These are phyloP conservation scores for Stygiomarasmius scandens DNA, from an alignment of 1,284 basidiomycete genomes.

Conservation along the genomic window DNA sequence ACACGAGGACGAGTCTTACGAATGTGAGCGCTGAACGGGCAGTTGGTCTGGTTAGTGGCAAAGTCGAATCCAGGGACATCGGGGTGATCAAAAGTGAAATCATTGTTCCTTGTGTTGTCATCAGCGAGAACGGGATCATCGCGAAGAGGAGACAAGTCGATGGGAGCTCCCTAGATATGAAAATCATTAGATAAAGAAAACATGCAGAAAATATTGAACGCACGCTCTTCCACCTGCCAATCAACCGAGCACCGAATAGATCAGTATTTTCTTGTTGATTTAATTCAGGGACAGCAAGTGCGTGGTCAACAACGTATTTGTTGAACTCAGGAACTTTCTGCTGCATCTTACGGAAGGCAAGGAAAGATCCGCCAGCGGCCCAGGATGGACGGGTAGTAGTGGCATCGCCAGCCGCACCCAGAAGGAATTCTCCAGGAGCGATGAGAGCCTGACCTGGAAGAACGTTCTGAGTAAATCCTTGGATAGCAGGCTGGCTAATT, in stretches of 20 bases:
- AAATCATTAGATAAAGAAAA: not conserved
- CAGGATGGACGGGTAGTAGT: conserved; percentile 26
- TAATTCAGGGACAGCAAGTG: conserved; percentile 21
- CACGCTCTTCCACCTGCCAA: conserved; percentile 37
- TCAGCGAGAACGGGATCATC: conserved; percentile 35
- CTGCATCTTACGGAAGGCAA: conserved; percentile 33
- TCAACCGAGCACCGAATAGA: conserved; percentile 30
- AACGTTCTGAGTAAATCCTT: conserved; percentile 29
- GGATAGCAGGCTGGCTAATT: conserved; percentile 40
- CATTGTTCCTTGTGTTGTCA: conserved; percentile 37
- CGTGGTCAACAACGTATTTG: conserved; percentile 28
- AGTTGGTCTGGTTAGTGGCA: conserved; percentile 28
- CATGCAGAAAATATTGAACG: not conserved
- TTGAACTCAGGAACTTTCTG: conserved; percentile 34
- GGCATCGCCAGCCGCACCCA: conserved; percentile 33
- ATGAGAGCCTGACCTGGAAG: conserved; percentile 37
- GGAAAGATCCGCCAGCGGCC: conserved; percentile 34
- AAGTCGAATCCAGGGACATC: conserved; percentile 10
- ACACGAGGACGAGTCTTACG: conserved; percentile 32
- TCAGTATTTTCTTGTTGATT: conserved; percentile 25
- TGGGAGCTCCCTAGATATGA: conserved; percentile 31
- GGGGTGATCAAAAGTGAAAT: conserved; percentile 34
- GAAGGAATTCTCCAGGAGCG: conserved; percentile 34
- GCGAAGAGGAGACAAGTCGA: conserved; percentile 33
- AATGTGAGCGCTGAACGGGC: conserved; percentile 37